A percentile compares a stretch with the other conserved stretches of the same genome.
These are phyloP conservation scores for Calonectria fujianensis DNA, from an alignment of 2,329 filamentous ascomycete genomes.

Conservation along the genomic window DNA sequence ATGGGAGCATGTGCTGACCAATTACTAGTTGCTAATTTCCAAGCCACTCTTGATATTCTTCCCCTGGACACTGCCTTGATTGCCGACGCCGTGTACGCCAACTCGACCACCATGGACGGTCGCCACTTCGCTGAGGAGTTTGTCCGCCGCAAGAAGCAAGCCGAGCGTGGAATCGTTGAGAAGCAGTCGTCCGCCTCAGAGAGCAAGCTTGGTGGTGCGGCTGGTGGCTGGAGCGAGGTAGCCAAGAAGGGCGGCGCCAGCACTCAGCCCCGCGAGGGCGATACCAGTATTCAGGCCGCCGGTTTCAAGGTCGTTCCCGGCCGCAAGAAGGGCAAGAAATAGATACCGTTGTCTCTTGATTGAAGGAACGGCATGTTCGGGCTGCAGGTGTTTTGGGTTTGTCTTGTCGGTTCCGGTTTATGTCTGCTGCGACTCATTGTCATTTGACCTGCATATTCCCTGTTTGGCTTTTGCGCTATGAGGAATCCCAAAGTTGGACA, in stretches of 20 bases:
- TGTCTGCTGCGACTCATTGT: not conserved
- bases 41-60: constrained; percentile 83
- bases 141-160: constrained; percentile 92
- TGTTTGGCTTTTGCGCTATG: not conserved
- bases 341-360: constrained; percentile 50
- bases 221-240: constrained; percentile 94
- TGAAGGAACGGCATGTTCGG: constrained; percentile 41
- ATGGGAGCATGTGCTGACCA: constrained; percentile 57
- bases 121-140: constrained; percentile 97
- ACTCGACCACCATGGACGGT: constrained; percentile 92
- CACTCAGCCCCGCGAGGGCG: constrained; percentile 64
- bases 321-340: constrained; percentile 94
- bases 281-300: constrained; percentile 68
- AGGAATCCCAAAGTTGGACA: not conserved
- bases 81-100: constrained; percentile 90
- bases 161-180: constrained; percentile 92
- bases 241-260: constrained; percentile 87
- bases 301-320: constrained; percentile 93
- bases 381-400: constrained; percentile 1
- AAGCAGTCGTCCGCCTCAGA: constrained; percentile 77
- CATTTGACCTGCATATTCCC: constrained; percentile 2
- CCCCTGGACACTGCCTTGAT: constrained; percentile 88
- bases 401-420: not conserved
- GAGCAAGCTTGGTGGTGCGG: constrained; percentile 65
- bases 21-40: constrained; percentile 83